Evolutionary conservation across 345 rosid species (phyloP).

Genomic region (Carallia brachiata): DNA sequence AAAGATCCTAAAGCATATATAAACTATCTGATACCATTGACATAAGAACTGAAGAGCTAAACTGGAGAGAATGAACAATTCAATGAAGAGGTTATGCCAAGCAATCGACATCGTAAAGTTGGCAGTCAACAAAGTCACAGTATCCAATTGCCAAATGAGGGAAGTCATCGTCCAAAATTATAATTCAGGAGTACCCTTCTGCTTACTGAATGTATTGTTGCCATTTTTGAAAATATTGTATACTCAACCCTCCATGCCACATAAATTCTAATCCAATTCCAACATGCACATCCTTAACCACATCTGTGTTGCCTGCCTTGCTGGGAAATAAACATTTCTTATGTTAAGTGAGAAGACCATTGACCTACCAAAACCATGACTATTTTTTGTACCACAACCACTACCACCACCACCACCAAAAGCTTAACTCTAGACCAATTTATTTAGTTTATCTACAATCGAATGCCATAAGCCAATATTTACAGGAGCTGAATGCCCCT

Average conservation of each 20-base stretch:
- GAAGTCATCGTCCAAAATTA: neutral
- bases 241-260: slow-evolving; percentile 12
- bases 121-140: slow-evolving; percentile 5
- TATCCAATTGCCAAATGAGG: slow-evolving; percentile 18
- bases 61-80: slow-evolving; percentile 21
- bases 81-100: slow-evolving; percentile 9
- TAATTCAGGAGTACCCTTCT: slow-evolving; percentile 17
- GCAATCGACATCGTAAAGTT: neutral
- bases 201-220: slow-evolving; percentile 12
- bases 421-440: slow-evolving; percentile 38
- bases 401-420: slow-evolving; percentile 21
- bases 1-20: slow-evolving; percentile 34
- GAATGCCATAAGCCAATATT: slow-evolving; percentile 42
- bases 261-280: slow-evolving; percentile 1
- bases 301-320: slow-evolving; percentile 7
- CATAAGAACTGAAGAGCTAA: slow-evolving; percentile 17
- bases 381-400: slow-evolving; percentile 29
- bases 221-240: slow-evolving; percentile 23
- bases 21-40: slow-evolving; percentile 26
- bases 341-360: slow-evolving; percentile 10
- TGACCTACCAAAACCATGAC: slow-evolving; percentile 33
- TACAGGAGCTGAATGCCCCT: slow-evolving; percentile 47
- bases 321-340: slow-evolving; percentile 12
- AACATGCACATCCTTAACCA: slow-evolving; percentile 9
- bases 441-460: slow-evolving; percentile 58